A percentile compares a stretch with the other conserved stretches of the same genome.
Conservation (phyloP, 2,329 filamentous ascomycete genomes). For the Sclerotinia sclerotiorum region DNA sequence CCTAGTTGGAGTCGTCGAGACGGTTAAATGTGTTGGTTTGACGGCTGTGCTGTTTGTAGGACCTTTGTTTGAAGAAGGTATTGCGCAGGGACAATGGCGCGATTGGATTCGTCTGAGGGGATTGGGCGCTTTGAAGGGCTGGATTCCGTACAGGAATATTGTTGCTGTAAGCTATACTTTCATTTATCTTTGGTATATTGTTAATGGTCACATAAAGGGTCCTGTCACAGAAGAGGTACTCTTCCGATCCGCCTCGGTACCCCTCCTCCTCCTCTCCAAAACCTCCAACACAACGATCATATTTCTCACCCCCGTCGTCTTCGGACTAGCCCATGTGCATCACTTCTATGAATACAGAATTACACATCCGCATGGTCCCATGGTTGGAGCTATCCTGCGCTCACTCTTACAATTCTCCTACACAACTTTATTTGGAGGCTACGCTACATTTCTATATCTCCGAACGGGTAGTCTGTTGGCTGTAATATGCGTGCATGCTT, state of each 20-base stretch:
- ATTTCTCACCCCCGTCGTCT: conserved; percentile 82
- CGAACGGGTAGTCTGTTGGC: conserved; percentile 79
- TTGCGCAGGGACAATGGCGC: conserved; percentile 71
- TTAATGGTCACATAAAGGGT: conserved; percentile 49
- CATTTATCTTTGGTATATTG: not conserved
- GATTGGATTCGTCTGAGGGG: conserved; percentile 59
- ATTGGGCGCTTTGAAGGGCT: conserved; percentile 64
- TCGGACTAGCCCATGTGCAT: conserved; percentile 90
- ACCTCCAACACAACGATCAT: conserved; percentile 56
- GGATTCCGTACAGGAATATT: conserved; percentile 83
- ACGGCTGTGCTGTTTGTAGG: conserved; percentile 79
- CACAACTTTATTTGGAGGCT: conserved; percentile 91
- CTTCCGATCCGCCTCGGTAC: conserved; percentile 84
- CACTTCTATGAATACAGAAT: conserved; percentile 94
- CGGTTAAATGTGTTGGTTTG: conserved; percentile 63
- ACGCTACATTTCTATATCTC: conserved; percentile 84
- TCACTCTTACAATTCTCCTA: conserved; percentile 84
- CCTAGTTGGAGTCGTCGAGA: conserved; percentile 68
- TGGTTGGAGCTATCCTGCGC: conserved; percentile 62
- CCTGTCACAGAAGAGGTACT: conserved; percentile 91
- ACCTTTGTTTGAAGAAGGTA: conserved; percentile 75
- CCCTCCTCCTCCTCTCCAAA: conserved; percentile 73
- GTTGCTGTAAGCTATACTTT: conserved; percentile 65
- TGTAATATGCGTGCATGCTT: conserved; percentile 74
- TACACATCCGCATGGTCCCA: conserved; percentile 69